Conservation (phyloP, 192 early-diverging fungal genomes). For the Rhizophagus sp. region DNA sequence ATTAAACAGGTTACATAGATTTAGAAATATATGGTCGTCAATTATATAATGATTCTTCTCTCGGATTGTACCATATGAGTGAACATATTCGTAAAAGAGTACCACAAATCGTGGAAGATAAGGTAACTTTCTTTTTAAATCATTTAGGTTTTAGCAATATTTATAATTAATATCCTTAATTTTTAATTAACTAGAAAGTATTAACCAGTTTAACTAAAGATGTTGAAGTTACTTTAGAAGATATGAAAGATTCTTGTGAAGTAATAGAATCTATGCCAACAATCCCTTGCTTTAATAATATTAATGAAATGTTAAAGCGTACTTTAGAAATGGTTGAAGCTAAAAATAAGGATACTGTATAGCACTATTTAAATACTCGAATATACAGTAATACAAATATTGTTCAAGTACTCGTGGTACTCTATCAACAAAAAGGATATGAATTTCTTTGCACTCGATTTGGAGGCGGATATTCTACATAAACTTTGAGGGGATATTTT, state of each 20-base stretch:
- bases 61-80: conserved; percentile 30
- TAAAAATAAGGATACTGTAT: background rate
- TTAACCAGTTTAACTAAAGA: conserved; percentile 8
- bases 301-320: conserved; percentile 18
- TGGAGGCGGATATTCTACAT: no score
- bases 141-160: background rate
- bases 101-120: conserved; percentile 31
- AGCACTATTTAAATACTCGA: no score
- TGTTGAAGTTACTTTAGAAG: conserved; percentile 5
- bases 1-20: conserved; percentile 4
- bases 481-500: no score
- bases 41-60: conserved; percentile 26
- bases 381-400: no score
- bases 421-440: no score
- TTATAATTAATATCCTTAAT: background rate
- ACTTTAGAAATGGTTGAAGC: conserved; percentile 17
- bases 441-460: no score
- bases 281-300: conserved; percentile 7
- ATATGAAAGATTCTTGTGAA: conserved; percentile 20
- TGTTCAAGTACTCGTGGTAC: no score
- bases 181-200: conserved; percentile 1
- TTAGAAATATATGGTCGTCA: conserved; percentile 12
- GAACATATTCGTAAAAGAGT: conserved; percentile 32
- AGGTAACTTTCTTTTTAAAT: conserved; percentile 12
- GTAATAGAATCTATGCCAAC: conserved; percentile 8